Evolutionary conservation across 257 asterid genomes (phyloP), one percentile per base, ranked within the genome.

Genomic region (Fraxinus quadrangulata): DNA sequence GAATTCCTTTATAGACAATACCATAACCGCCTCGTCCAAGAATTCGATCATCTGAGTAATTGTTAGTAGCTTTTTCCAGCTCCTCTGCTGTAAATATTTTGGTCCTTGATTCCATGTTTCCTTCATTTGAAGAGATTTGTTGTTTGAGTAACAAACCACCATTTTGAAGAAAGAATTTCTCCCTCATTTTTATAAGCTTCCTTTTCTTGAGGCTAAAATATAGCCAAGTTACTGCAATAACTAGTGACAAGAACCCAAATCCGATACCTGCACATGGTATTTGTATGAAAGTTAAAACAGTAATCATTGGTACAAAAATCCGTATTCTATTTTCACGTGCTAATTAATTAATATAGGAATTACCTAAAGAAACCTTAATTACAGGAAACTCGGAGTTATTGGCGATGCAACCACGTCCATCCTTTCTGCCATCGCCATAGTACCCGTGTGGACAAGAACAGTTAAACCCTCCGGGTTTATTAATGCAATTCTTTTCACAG

Each of bases 361-460:
- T 85, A 86, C 89, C 89, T 79, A 86, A 74, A 17, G 83, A 74
- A 34, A 79, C 81, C 70, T 86, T 87, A 17, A 80, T 72, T 17
- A 86, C 82, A 4, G 91, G 96, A 67, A 91, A 88, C 45, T 87
- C 73, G 6, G 90, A 79, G 79, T 42, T 84, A 1, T 49, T 5
- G 67, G 85, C 68, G 70, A 63, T 84, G 76, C 97, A 92, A 61
- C 92, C 90, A 3, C 63, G 73, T 0, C 90, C 92, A 33, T 51
- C 69, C 75, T 80, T 85, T 80, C 12, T 77, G 16, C 92, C 96
- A 78, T 89, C 89, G 4, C 97, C 97, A 28, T 6, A 49, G 45
- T 80, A 77, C 34, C 97, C 97, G 19, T 76, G 1, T 0, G 91
- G 89, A 74, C 97, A 92, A 23, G 90, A 72, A 71, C 97, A 92